A percentile compares a stretch with the other conserved stretches of the same genome.
These are phyloP conservation scores for Eucalyptus pumila DNA, from an alignment of 345 rosid species.

Conservation along the genomic window DNA sequence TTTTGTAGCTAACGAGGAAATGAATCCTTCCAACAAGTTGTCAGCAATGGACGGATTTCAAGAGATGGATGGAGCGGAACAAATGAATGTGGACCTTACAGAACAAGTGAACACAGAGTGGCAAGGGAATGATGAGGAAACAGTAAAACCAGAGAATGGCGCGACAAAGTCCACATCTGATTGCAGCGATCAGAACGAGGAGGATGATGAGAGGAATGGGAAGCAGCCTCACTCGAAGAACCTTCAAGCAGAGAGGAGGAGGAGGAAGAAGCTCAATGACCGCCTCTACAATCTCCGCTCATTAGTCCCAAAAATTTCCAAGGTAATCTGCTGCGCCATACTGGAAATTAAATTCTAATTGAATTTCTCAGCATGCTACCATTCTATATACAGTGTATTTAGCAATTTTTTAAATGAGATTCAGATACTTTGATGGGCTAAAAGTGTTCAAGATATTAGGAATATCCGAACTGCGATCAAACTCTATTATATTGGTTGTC, in stretches of 20 bases:
- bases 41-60: slow-evolving; percentile 15
- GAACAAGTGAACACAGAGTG: slow-evolving; percentile 8
- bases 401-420: not conserved
- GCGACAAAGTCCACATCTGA: slow-evolving; percentile 54
- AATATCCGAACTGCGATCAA: not conserved
- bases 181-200: slow-evolving; percentile 59
- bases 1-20: not conserved
- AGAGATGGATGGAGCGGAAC: slow-evolving; percentile 11
- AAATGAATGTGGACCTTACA: not conserved
- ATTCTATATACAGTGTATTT: not conserved
- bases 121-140: slow-evolving; percentile 27
- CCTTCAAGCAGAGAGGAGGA: slow-evolving; percentile 76
- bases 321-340: slow-evolving; percentile 12
- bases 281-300: slow-evolving; percentile 75
- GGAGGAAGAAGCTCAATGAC: slow-evolving; percentile 89
- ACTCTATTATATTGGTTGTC: not conserved
- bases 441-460: not conserved
- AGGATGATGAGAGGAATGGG: slow-evolving; percentile 52
- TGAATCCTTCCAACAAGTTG: not conserved
- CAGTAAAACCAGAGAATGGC: slow-evolving; percentile 31
- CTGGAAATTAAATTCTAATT: not conserved
- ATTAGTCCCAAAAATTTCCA: slow-evolving; percentile 73
- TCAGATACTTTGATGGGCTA: not conserved
- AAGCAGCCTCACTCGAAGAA: slow-evolving; percentile 63
- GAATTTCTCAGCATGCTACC: not conserved